A percentile compares a stretch with the other conserved stretches of the same genome.
These are phyloP conservation scores for Mycena sp. DNA, from an alignment of 1,284 basidiomycete genomes.

Conservation along the genomic window DNA sequence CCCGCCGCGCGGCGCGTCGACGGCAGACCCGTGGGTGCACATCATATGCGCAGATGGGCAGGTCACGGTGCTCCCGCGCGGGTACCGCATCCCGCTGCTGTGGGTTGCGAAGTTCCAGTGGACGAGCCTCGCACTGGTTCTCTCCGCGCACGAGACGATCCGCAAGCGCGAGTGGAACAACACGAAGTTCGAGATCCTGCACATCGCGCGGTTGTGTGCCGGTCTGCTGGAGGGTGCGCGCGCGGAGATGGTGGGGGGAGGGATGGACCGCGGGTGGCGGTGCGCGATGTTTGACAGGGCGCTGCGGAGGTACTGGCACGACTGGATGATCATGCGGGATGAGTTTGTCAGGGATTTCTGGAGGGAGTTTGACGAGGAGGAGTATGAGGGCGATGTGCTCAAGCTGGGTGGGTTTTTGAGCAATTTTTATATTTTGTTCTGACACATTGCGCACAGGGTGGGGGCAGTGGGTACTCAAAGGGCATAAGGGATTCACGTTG, in stretches of 20 bases:
- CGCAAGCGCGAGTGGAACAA: constrained; percentile 48
- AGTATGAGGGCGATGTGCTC: constrained; percentile 42
- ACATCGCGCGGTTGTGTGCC: constrained; percentile 48
- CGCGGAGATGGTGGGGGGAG: constrained; percentile 27
- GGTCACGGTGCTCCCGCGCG: constrained; percentile 41
- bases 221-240: constrained; percentile 45
- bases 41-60: constrained; percentile 32
- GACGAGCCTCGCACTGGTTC: constrained; percentile 47
- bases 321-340: constrained; percentile 33
- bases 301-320: constrained; percentile 31
- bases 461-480: constrained; percentile 49
- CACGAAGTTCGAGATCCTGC: constrained; percentile 51
- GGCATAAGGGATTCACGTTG: constrained; percentile 51
- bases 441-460: constrained; percentile 44
- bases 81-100: constrained; percentile 52
- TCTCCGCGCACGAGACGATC: constrained; percentile 38
- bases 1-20: constrained; percentile 35
- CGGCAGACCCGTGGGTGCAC: constrained; percentile 31
- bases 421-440: not conserved
- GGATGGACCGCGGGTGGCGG: constrained; percentile 32
- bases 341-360: constrained; percentile 33
- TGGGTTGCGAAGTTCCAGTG: constrained; percentile 53
- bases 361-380: constrained; percentile 32
- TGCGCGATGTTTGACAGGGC: constrained; percentile 34
- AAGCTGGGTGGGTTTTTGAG: constrained; percentile 42